Evolutionary conservation across 1,139 yeast species (phyloP), one percentile per base, ranked within the genome.

Genomic region (Trichomonascaceae sp.): DNA sequence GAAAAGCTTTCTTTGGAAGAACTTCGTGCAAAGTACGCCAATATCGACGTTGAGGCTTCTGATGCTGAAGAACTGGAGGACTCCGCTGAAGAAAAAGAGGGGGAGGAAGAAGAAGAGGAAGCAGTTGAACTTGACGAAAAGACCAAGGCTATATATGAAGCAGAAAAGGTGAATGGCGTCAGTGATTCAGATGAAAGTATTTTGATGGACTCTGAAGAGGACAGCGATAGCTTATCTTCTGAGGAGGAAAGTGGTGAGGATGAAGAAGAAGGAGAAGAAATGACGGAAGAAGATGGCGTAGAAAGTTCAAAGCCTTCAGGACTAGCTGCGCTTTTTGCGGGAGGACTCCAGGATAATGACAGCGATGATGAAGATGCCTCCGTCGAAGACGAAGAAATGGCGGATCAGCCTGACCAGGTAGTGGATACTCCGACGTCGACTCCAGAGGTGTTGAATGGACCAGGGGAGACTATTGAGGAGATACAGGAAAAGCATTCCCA

Each of bases 1-100:
- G 77, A 79, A 55, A 69, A 78, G 38, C 71, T 88, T 44, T 75
- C 89, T 0, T 78, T 86, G 1, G 91, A 85, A 24, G 83, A 87
- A 62, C 74, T 88, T 54, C 74, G 76, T 43, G 74, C 74, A 48
- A 88, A 88, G 65, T 88, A 88, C 66, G 79, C 85, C 30, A 70
- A 75, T 30, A 60, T 84, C 52, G 77, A 77, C 45, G 51, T 19
- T 13, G 49, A 47, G 4, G 70, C 66, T 19, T 68, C 65, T 2
- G 68, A 61, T 30, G 63, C 55, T 48, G 66, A 61, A 13, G 68
- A 58, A 12, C 67, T 61, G 47, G 66, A 61, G 36, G 66, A 58
- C 32, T 64, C 58, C 49, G 69, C 58, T 12, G 64, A 62, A 38
- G 66, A 61, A 1, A 68, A 65, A 44, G 2, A 53, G 58, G 24